These are phyloP conservation scores for Chenopodium berlandieri DNA, from an alignment of 148 eudicot species.

Conservation along the genomic window DNA sequence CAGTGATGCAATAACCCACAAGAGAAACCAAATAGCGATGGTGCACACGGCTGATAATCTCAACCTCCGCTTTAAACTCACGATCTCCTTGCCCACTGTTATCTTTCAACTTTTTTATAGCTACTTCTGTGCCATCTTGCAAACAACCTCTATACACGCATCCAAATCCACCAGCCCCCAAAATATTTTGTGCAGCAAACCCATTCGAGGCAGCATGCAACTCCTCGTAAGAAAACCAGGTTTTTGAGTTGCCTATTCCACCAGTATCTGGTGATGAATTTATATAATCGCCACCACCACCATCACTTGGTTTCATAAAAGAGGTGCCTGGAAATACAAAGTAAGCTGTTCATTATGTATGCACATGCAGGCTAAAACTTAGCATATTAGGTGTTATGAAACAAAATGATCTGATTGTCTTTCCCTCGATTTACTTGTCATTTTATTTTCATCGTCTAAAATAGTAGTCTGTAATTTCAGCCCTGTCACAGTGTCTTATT, in stretches of 20 bases:
- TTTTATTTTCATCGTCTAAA: not conserved
- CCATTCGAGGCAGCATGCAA: slow-evolving; percentile 68
- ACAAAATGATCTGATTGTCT: not conserved
- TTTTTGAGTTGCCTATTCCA: slow-evolving; percentile 55
- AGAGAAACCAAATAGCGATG: slow-evolving; percentile 93
- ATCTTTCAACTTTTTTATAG: slow-evolving; percentile 84
- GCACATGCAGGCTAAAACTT: not conserved
- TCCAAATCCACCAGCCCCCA: slow-evolving; percentile 97
- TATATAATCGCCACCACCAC: slow-evolving; percentile 40
- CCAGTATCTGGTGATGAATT: slow-evolving; percentile 49
- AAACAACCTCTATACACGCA: slow-evolving; percentile 82
- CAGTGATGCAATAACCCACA: slow-evolving; percentile 91
- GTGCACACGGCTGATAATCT: slow-evolving; percentile 90
- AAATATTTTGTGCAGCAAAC: slow-evolving; percentile 57
- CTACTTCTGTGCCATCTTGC: slow-evolving; percentile 83
- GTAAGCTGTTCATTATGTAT: not conserved
- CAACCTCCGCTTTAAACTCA: slow-evolving; percentile 95
- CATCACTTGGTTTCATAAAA: slow-evolving; percentile 37
- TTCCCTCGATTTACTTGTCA: not conserved
- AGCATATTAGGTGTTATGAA: not conserved
- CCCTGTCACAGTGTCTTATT: not conserved
- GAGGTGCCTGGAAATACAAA: slow-evolving; percentile 27
- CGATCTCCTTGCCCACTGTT: slow-evolving; percentile 97
- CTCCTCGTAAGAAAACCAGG: slow-evolving; percentile 83
- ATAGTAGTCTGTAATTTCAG: not conserved